Evolutionary conservation across 208 protist genomes (phyloP), one percentile per base, ranked within the genome.

Genomic region (Phytomonas sp.): DNA sequence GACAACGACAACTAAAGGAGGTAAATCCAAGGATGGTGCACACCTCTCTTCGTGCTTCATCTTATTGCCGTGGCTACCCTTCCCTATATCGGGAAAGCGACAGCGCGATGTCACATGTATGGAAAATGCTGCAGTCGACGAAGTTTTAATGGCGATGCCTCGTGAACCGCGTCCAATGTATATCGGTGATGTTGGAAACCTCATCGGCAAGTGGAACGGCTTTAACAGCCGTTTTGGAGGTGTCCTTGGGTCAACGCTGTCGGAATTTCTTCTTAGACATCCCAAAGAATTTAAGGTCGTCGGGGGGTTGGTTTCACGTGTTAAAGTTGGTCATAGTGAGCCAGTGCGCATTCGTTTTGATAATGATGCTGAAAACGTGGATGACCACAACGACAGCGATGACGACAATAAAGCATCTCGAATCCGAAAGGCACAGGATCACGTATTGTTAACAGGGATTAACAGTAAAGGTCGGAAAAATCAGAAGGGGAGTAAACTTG

Each of bases 131-230:
- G 91, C 91, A 4, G 71, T 92, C 61, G 86, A 93, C 65, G 88
- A 94, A 67, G 80, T 94, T 59, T 80, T 95, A 12, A 92, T 92
- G 86, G 88, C 88, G 30, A 93, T 95, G 86, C 91, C 91, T 26
- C 78, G 78, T 11, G 73, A 78, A 32, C 86, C 82, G 14, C 70
- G 71, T 0, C 91, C 91, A 29, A 91, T 95, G 88, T 92, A 94
- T 73, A 69, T 95, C 29, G 86, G 91, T 40, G 88, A 93, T 45
- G 82, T 95, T 4, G 91, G 91, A 66, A 94, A 93, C 69, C 71
- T 93, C 23, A 88, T 95, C 60, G 91, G 91, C 31, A 92, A 88
- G 77, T 95, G 91, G 88, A 72, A 72, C 37, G 76, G 66, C 78
- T 95, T 95, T 74, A 95, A 95, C 72, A 67, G 86, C 2, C 80